These are phyloP conservation scores for Spongiforma sp. DNA, from an alignment of 1,284 basidiomycete species.

Conservation along the genomic window DNA sequence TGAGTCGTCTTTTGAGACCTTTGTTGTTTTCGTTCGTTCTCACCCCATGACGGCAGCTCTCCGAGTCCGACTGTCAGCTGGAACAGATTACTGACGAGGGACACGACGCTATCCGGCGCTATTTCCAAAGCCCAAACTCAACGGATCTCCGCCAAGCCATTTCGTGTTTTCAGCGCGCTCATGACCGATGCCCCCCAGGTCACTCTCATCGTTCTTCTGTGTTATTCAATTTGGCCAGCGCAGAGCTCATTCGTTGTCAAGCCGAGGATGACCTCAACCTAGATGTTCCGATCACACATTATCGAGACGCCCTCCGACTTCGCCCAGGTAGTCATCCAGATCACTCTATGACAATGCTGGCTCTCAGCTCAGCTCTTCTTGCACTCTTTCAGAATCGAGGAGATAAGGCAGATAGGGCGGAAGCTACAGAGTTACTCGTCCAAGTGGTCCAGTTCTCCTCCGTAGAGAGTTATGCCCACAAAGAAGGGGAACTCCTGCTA, in stretches of 20 bases:
- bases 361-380: neutral
- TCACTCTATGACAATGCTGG: neutral
- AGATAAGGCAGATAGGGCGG: neutral
- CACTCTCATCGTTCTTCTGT: neutral
- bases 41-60: neutral
- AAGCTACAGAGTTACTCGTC: neutral
- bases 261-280: neutral
- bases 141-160: neutral
- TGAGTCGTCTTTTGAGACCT: neutral
- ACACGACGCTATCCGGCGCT: neutral
- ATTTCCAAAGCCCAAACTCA: neutral
- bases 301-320: neutral
- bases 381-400: neutral
- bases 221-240: neutral
- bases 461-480: neutral
- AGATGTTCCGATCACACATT: neutral
- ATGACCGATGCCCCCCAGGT: neutral
- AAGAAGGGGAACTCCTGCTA: neutral
- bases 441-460: neutral
- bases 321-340: neutral
- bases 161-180: neutral
- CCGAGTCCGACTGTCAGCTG: neutral
- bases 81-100: neutral
- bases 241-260: neutral
- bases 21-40: neutral